Percentiles rank a stretch among this genome's conserved stretches.
phyloP scores from a whole-genome alignment of 169 alveolate species.

The Cryptosporidium ubiquitum region DNA sequence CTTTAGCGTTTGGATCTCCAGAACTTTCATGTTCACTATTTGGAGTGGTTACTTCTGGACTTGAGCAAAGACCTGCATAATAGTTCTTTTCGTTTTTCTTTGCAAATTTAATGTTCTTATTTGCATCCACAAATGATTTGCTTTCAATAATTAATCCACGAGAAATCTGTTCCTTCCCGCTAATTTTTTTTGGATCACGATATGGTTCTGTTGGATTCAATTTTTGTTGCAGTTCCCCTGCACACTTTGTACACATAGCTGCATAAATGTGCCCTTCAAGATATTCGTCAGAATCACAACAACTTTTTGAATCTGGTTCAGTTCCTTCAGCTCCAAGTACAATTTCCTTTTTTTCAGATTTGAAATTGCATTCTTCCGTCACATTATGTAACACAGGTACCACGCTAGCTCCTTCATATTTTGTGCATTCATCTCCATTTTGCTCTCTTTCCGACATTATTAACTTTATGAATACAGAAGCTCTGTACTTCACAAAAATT shows the following conservation, averaged over 20 bases:
- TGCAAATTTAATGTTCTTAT: slow-evolving; percentile 10
- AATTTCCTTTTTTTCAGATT: neutral
- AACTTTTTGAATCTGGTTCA: neutral
- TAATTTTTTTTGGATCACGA: slow-evolving; percentile 47
- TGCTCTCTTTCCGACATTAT: slow-evolving; percentile 24
- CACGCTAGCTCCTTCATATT: slow-evolving; percentile 55
- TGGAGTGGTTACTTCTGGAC: slow-evolving; percentile 51
- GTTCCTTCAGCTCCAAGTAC: neutral
- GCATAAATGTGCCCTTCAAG: slow-evolving; percentile 56
- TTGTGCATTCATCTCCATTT: neutral
- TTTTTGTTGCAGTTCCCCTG: slow-evolving; percentile 67
- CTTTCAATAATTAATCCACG: slow-evolving; percentile 67
- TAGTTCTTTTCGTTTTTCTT: neutral
- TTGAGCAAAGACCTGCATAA: slow-evolving; percentile 37
- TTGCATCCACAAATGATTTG: slow-evolving; percentile 68
- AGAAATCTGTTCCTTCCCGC: slow-evolving; percentile 61
- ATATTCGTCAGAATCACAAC: neutral
- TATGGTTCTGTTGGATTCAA: slow-evolving; percentile 53
- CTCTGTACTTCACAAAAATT: neutral
- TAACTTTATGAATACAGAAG: neutral
- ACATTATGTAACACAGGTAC: slow-evolving; percentile 49
- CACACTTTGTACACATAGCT: slow-evolving; percentile 75
- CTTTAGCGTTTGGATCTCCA: neutral
- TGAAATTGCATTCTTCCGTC: neutral
- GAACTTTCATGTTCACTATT: slow-evolving; percentile 38